Percentiles rank a stretch among this genome's conserved stretches.
Evolutionary conservation across 1,139 yeast species (phyloP).

Genomic region (Eremothecium gossypii): DNA sequence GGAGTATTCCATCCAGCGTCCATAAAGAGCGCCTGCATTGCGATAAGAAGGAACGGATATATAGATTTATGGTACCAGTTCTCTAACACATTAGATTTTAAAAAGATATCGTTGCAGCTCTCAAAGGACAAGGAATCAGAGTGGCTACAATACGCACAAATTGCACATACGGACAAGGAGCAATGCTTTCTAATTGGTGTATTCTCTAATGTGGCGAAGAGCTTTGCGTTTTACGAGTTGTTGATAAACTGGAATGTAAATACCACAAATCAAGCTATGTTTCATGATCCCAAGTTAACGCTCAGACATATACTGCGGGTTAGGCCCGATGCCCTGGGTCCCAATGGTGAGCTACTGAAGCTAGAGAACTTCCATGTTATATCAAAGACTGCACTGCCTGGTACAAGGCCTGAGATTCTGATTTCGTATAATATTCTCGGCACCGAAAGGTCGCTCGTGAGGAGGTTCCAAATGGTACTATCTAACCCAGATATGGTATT

Average conservation of each 20-base stretch:
- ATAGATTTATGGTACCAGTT: slow-evolving; percentile 32
- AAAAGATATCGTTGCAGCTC: slow-evolving; percentile 27
- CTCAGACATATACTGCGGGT: slow-evolving; percentile 21
- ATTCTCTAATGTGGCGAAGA: slow-evolving; percentile 21
- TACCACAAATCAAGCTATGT: slow-evolving; percentile 16
- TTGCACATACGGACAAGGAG: slow-evolving; percentile 28
- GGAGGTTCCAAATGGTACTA: slow-evolving; percentile 14
- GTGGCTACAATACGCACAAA: slow-evolving; percentile 26
- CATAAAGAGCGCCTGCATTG: slow-evolving; percentile 30
- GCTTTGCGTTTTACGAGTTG: slow-evolving; percentile 24
- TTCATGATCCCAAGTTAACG: slow-evolving; percentile 26
- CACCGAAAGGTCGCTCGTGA: slow-evolving; percentile 19
- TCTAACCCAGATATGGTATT: slow-evolving; percentile 5
- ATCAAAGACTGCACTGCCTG: slow-evolving; percentile 27
- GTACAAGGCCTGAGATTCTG: slow-evolving; percentile 24
- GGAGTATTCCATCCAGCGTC: slow-evolving; percentile 31
- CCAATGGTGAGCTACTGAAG: slow-evolving; percentile 18
- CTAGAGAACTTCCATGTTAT: slow-evolving; percentile 20
- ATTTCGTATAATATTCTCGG: slow-evolving; percentile 22
- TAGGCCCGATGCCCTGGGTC: slow-evolving; percentile 19
- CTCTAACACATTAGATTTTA: slow-evolving; percentile 31
- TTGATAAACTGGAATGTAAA: slow-evolving; percentile 28
- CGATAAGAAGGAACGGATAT: slow-evolving; percentile 29
- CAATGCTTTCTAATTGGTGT: slow-evolving; percentile 27
- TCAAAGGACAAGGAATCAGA: slow-evolving; percentile 24